Percentiles rank a stretch among this genome's conserved stretches.
Conservation (phyloP, 1,139 yeast species). For the Magnusiomyces paraingens region DNA sequence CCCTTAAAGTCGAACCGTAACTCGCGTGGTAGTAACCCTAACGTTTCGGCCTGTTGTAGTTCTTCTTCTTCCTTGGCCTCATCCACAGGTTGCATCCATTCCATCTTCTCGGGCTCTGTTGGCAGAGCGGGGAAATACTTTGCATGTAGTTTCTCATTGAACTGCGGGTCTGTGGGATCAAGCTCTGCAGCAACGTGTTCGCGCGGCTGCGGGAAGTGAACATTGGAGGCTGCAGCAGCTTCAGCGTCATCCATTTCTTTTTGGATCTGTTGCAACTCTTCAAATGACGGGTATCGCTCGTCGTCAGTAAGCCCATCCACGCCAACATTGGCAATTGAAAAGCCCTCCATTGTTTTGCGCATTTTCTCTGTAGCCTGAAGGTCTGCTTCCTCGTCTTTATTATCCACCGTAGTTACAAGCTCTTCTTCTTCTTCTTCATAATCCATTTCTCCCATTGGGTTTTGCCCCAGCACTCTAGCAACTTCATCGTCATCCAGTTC, state of each 20-base stretch:
- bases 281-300: slow-evolving; percentile 16
- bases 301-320: slow-evolving; percentile 11
- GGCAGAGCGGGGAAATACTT: slow-evolving; percentile 89
- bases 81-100: slow-evolving; percentile 72
- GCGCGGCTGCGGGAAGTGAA: slow-evolving; percentile 11
- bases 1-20: slow-evolving; percentile 89
- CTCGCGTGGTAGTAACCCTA: slow-evolving; percentile 38
- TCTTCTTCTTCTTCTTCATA: slow-evolving; percentile 17
- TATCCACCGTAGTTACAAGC: slow-evolving; percentile 11
- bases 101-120: slow-evolving; percentile 68
- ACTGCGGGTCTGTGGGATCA: slow-evolving; percentile 53
- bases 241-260: slow-evolving; percentile 7
- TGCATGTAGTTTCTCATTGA: slow-evolving; percentile 69
- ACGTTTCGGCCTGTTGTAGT: slow-evolving; percentile 23
- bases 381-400: background rate
- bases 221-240: slow-evolving; percentile 8
- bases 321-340: slow-evolving; percentile 15
- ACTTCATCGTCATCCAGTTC: slow-evolving; percentile 46
- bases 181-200: slow-evolving; percentile 9
- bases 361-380: background rate
- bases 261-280: slow-evolving; percentile 11
- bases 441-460: slow-evolving; percentile 7
- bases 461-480: slow-evolving; percentile 31
- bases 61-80: slow-evolving; percentile 32
- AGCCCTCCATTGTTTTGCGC: slow-evolving; percentile 6